These are phyloP conservation scores for Fusarium nurragi DNA, from an alignment of 2,329 filamentous ascomycete genomes.

Conservation along the genomic window DNA sequence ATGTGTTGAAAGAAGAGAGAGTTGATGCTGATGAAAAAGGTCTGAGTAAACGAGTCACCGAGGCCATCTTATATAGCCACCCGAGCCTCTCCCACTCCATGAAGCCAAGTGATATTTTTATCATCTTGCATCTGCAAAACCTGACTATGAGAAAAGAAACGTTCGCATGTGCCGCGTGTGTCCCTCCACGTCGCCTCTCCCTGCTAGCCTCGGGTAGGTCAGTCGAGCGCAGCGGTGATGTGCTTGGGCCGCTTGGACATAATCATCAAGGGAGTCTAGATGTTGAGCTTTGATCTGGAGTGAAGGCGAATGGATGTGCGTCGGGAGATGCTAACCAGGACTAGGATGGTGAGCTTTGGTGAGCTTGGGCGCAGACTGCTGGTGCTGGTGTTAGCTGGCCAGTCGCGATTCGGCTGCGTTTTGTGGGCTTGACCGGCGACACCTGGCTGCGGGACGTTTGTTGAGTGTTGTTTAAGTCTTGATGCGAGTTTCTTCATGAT, in stretches of 20 bases:
- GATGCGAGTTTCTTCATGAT: neutral
- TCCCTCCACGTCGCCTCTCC: neutral
- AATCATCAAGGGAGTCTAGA: constrained; percentile 19
- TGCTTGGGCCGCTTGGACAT: constrained; percentile 6
- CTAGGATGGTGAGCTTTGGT: constrained; percentile 2
- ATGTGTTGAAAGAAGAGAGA: constrained; percentile 13
- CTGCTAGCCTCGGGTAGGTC: constrained; percentile 4
- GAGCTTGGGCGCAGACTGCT: no score
- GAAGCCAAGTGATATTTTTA: neutral
- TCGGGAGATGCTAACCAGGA: constrained; percentile 12
- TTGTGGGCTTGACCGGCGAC: neutral
- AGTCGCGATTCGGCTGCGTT: neutral
- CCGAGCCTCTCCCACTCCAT: neutral
- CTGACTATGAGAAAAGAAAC: neutral
- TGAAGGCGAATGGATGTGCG: neutral
- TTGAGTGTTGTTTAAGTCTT: neutral
- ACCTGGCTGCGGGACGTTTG: neutral
- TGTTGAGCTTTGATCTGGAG: neutral
- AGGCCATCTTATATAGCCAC: constrained; percentile 28
- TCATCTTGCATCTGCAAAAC: constrained; percentile 2
- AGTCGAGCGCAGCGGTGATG: constrained; percentile 7
- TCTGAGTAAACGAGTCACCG: constrained; percentile 7
- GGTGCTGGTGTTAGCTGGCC: neutral
- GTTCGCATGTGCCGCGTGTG: no score
- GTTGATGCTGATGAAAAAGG: constrained; percentile 18